phyloP scores from a whole-genome alignment of 1,284 basidiomycete species.

The Leccinum subatratum region DNA sequence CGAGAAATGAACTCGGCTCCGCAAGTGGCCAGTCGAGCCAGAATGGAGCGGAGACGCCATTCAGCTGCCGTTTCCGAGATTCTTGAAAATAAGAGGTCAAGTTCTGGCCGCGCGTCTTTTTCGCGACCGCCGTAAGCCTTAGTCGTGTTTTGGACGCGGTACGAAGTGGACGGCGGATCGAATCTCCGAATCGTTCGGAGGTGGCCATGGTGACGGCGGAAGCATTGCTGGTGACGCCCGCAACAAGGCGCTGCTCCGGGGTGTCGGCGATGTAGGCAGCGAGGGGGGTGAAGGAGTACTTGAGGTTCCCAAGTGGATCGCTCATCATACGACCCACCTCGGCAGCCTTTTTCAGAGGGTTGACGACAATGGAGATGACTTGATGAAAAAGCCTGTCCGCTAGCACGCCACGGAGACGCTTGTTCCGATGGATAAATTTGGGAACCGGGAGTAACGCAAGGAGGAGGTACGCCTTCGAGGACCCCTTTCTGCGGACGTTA shows the following conservation, averaged over 20 bases:
- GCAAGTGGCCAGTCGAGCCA: not conserved
- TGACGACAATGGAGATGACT: not conserved
- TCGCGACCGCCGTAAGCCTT: not conserved
- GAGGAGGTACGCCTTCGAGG: not conserved
- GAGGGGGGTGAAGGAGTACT: not conserved
- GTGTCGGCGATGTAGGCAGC: conserved; percentile 1
- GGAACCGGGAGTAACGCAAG: not conserved
- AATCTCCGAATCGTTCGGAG: not conserved
- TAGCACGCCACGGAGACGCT: not conserved
- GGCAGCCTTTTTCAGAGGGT: not conserved
- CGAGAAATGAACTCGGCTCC: not conserved
- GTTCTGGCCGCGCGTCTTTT: not conserved
- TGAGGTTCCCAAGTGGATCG: not conserved
- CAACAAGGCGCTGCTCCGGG: not conserved
- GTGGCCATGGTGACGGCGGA: not conserved
- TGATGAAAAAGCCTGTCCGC: not conserved
- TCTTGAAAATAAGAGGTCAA: not conserved
- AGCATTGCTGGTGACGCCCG: not conserved
- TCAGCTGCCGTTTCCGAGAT: not conserved
- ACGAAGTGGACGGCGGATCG: not conserved
- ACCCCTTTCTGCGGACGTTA: not conserved
- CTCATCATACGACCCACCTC: not conserved
- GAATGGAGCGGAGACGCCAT: not conserved
- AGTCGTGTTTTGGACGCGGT: not conserved
- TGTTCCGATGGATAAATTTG: not conserved